Conservation (phyloP, 257 asterid genomes). For the Plantago ovata region DNA sequence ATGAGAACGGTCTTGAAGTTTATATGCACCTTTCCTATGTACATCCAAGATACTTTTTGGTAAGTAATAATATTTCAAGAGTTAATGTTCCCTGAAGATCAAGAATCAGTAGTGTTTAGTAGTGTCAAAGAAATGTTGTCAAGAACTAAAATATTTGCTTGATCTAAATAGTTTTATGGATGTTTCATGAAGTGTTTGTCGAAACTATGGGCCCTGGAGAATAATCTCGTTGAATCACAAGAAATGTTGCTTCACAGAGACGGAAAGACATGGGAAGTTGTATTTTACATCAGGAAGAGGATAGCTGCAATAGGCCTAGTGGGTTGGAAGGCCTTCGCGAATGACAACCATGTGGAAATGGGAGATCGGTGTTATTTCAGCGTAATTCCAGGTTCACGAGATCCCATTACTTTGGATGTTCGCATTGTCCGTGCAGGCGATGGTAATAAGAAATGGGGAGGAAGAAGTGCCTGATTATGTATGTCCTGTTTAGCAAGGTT, state of each 20-base stretch:
- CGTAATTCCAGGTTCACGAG: background rate
- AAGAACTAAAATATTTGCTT: too few relatives aligned
- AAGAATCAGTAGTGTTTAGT: too few relatives aligned
- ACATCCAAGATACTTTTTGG: background rate
- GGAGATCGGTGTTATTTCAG: background rate
- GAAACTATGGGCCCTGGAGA: background rate
- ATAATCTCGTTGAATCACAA: background rate
- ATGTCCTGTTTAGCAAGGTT: too few relatives aligned
- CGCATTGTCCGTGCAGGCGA: conserved; percentile 7
- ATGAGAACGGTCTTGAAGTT: background rate
- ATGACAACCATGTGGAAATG: conserved; percentile 7
- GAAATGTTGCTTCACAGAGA: background rate
- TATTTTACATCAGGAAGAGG: background rate
- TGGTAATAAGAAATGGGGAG: too few relatives aligned
- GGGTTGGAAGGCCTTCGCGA: conserved; percentile 7
- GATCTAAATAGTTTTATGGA: too few relatives aligned
- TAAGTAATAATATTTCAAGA: too few relatives aligned
- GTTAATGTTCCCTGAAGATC: too few relatives aligned
- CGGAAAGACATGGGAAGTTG: conserved; percentile 1
- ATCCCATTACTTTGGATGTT: background rate
- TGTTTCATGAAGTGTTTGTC: background rate
- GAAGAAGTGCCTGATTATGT: too few relatives aligned
- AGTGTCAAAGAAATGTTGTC: too few relatives aligned
- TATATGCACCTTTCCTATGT: conserved; percentile 3
- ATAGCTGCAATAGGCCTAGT: background rate